Evolutionary conservation across 306 rosid genomes (phyloP), one percentile per base, ranked within the genome.

Genomic region (Begonia fuchsioides): DNA sequence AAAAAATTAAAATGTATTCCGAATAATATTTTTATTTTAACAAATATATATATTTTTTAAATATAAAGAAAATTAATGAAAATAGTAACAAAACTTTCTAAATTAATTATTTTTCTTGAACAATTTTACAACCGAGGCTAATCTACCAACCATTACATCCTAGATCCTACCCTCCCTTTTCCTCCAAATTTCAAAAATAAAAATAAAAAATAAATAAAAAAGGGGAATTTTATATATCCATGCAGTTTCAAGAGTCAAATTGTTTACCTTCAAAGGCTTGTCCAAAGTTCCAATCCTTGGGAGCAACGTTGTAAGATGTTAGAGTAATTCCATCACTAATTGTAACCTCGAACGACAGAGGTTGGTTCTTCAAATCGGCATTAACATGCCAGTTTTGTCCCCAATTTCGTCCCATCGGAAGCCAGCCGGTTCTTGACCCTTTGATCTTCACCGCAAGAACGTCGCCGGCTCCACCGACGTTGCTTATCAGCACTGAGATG

Each of bases 391-490:
- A 88, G 70, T 78, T 88, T 67, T 88, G 97, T 26, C 97, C 97
- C 97, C 95, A 88, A 32, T 88, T 88, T 52, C 97, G 71, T 39
- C 97, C 97, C 95, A 88, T 84, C 7, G 86, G 62, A 64, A 88
- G 95, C 97, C 97, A 88, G 39, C 97, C 95, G 1, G 95, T 88
- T 81, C 74, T 84, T 3, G 97, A 78, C 4, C 97, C 90, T 75
- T 81, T 88, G 54, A 88, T 67, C 76, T 88, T 88, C 66, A 84
- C 84, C 0, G 74, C 90, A 12, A 53, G 47, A 4, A 88, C 41
- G 66, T 88, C 97, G 53, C 97, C 97, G 0, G 73, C 74, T 17
- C 95, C 93, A n/a, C 80, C 97, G 49, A 81, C 97, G 50, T 88
- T 88, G 63, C 74, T 62, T 52, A 88, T 79, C 66, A 88, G 79